phyloP scores from a whole-genome alignment of 805 yeast genomes.

The Helenozyma baotianmanensis region DNA sequence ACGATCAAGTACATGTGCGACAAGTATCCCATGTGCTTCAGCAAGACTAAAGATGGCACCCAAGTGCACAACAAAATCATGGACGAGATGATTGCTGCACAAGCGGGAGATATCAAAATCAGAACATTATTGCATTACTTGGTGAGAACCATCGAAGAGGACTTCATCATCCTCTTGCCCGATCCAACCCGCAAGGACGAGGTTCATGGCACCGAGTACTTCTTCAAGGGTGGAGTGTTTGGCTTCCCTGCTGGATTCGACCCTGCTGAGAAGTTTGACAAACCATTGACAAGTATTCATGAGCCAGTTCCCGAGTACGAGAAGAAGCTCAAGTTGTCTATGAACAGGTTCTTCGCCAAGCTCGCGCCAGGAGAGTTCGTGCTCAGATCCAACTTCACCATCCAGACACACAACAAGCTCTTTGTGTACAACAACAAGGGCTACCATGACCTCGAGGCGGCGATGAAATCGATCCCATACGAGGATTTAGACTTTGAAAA shows the following conservation, averaged over 20 bases:
- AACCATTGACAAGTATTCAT: conserved; percentile 35
- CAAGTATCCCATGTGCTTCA: conserved; percentile 38
- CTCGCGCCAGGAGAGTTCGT: conserved; percentile 35
- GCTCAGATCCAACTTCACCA: conserved; percentile 36
- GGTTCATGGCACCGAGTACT: conserved; percentile 33
- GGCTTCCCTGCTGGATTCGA: conserved; percentile 44
- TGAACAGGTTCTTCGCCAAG: conserved; percentile 38
- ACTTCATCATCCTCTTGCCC: conserved; percentile 34
- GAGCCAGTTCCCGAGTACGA: conserved; percentile 42
- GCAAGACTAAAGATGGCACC: conserved; percentile 9
- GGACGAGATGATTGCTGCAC: conserved; percentile 18
- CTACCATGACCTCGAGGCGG: conserved; percentile 26
- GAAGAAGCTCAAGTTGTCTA: conserved; percentile 32
- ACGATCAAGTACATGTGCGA: conserved; percentile 29
- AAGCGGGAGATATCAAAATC: conserved; percentile 4
- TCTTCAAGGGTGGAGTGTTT: conserved; percentile 40
- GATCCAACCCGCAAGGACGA: conserved; percentile 27
- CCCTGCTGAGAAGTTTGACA: conserved; percentile 34
- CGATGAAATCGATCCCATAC: conserved; percentile 18
- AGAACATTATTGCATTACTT: conserved; percentile 20
- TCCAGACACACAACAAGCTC: conserved; percentile 29
- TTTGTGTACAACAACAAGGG: conserved; percentile 39
- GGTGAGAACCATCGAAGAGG: conserved; percentile 35
- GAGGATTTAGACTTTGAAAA: conserved; percentile 37
- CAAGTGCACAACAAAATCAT: conserved; percentile 26